Evolutionary conservation across 805 yeast species (phyloP).

Genomic region (Spathaspora sp.): DNA sequence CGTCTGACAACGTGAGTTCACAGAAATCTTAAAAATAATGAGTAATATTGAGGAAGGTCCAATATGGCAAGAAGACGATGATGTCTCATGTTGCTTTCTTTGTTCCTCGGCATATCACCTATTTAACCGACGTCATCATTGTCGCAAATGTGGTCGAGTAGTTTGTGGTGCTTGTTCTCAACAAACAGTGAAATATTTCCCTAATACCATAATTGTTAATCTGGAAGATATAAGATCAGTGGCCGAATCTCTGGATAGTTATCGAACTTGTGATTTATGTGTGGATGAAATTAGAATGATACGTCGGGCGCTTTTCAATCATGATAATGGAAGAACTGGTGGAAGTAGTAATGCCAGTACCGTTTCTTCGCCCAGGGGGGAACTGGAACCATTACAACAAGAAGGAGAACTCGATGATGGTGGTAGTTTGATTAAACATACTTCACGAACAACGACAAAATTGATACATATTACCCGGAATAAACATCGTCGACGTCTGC

Average conservation of each 20-base stretch:
- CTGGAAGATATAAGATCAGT: slow-evolving; percentile 47
- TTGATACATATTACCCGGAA: neutral
- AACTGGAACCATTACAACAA: neutral
- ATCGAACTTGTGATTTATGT: slow-evolving; percentile 76
- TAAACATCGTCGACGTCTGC: slow-evolving; percentile 1
- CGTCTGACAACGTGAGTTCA: too few species aligned
- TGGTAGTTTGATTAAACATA: slow-evolving; percentile 17
- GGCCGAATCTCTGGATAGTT: slow-evolving; percentile 37
- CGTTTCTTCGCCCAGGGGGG: neutral
- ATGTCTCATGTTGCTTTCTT: slow-evolving; percentile 47
- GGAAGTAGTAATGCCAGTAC: slow-evolving; percentile 1
- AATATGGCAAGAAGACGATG: slow-evolving; percentile 70
- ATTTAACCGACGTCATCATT: slow-evolving; percentile 76
- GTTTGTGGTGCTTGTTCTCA: slow-evolving; percentile 70
- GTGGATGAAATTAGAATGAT: slow-evolving; percentile 56
- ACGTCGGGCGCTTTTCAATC: slow-evolving; percentile 33
- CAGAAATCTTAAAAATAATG: neutral
- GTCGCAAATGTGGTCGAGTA: slow-evolving; percentile 76
- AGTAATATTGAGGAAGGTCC: slow-evolving; percentile 16
- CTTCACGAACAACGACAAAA: slow-evolving; percentile 2
- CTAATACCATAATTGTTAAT: slow-evolving; percentile 52
- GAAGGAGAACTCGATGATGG: neutral
- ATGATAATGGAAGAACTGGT: neutral
- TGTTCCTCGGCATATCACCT: slow-evolving; percentile 54
- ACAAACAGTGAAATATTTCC: slow-evolving; percentile 49